phyloP scores from a whole-genome alignment of 768 basidiomycete genomes.

The Pilatotrama ljubarskyi region DNA sequence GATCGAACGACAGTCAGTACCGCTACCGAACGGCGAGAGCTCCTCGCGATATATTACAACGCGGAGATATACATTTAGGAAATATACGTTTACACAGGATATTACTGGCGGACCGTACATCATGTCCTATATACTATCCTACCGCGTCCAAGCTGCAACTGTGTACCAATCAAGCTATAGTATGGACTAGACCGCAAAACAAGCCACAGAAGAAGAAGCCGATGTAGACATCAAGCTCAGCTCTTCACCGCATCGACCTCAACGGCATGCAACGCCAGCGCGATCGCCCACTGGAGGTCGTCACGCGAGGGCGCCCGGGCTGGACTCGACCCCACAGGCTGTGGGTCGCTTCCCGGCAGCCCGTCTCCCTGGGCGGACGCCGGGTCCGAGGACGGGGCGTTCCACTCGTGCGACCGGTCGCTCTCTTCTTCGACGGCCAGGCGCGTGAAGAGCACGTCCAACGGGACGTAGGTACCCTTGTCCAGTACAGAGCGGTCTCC shows the following conservation, averaged over 20 bases:
- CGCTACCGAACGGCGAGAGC: no score
- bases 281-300: slow-evolving; percentile 15
- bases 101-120: no score
- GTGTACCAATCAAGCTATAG: no score
- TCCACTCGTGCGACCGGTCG: not conserved
- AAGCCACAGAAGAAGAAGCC: no score
- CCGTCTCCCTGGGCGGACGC: not conserved
- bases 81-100: no score
- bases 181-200: no score
- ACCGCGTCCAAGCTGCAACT: no score
- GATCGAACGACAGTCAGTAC: no score
- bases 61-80: no score
- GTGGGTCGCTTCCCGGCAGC: not conserved
- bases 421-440: not conserved
- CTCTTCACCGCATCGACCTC: not conserved
- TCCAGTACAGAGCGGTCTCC: slow-evolving; percentile 8
- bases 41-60: no score
- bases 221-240: not conserved
- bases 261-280: slow-evolving; percentile 7
- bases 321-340: not conserved
- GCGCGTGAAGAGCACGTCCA: not conserved
- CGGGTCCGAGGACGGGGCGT: slow-evolving; percentile 5
- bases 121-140: no score
- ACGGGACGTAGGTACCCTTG: slow-evolving; percentile 1
- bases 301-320: not conserved